Evolutionary conservation across 352 stramenopile genomes (phyloP), one percentile per base, ranked within the genome.

Genomic region (Ophiocytium majus): DNA sequence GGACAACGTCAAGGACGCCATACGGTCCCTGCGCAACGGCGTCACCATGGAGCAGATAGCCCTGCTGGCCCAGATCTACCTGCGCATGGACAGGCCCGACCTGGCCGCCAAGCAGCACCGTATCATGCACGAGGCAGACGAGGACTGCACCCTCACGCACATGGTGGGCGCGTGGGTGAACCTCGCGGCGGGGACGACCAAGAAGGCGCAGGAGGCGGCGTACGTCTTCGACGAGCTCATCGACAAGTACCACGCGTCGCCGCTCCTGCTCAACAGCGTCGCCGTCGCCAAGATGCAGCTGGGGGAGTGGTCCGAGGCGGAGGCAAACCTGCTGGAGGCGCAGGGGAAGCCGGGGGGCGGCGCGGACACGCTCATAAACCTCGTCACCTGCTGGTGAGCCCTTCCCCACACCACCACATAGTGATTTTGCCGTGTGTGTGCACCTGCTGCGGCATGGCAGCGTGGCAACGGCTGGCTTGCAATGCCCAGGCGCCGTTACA

Each of bases 61-160:
- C 28, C 86, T 94, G 81, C 86, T 87, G 80, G 82, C 93, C 34
- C 91, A 95, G 87, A 93, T 96, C 82, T 95, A 93, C 84, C 89
- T 99, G 76, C 93, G 96, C 86, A 97, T 99, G 87, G 94, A 98
- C 89, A 93, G 97, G 10, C 43, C 95, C 1, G 97, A 99, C 89
- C 90, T 99, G 79, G 84, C 84, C 63, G 32, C 79, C 50, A 88
- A 85, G 50, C 84, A 88, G 82, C 63, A 82, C 17, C 0, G 76
- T 1, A 81, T 81, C 80, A 94, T 99, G 92, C 92, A 94, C 83
- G 91, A 92, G 83, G 94, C 94, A 33, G 96, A 99, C 89, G 96
- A 99, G 89, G 96, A 99, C 91, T 94, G 94, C 80, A 97, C 97
- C 79, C 91, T 98, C 71, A 98, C 95, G 28, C 95, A 98, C 91